These are phyloP conservation scores for Aspergillus carlsbadensis DNA, from an alignment of 495 filamentous ascomycete genomes.

Conservation along the genomic window DNA sequence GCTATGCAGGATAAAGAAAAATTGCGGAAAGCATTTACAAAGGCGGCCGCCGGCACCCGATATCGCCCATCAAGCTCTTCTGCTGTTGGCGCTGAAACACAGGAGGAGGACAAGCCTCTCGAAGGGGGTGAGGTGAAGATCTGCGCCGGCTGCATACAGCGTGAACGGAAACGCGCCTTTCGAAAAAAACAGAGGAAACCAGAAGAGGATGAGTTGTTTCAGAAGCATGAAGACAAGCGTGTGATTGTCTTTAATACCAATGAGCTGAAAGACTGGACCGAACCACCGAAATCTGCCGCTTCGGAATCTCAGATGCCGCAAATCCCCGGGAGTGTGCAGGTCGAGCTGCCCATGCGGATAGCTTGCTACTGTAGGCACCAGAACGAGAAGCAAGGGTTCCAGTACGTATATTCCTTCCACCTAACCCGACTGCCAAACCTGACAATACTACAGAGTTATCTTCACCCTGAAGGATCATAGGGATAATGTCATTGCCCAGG, in stretches of 20 bases:
- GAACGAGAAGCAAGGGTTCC: conserved; percentile 85
- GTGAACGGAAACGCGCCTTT: conserved; percentile 82
- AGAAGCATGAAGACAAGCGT: conserved; percentile 69
- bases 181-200: conserved; percentile 87
- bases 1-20: conserved; percentile 78
- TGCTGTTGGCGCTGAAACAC: conserved; percentile 30
- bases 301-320: conserved; percentile 30
- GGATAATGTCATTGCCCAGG: conserved; percentile 74
- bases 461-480: conserved; percentile 84
- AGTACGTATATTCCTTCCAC: conserved; percentile 39
- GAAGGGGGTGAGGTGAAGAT: conserved; percentile 86
- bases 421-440: not conserved
- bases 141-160: conserved; percentile 75
- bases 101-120: conserved; percentile 65
- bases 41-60: conserved; percentile 53
- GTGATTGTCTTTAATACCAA: conserved; percentile 92
- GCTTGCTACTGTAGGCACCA: conserved; percentile 97
- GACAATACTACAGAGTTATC: conserved; percentile 59
- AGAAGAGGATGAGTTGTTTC: conserved; percentile 80
- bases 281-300: conserved; percentile 44
- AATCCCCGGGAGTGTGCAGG: conserved; percentile 64
- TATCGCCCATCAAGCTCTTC: conserved; percentile 27
- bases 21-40: conserved; percentile 60
- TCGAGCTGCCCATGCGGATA: conserved; percentile 90
- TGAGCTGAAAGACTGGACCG: conserved; percentile 85